Evolutionary conservation across 768 basidiomycete species (phyloP).

Genomic region (Suillus occidentalis): DNA sequence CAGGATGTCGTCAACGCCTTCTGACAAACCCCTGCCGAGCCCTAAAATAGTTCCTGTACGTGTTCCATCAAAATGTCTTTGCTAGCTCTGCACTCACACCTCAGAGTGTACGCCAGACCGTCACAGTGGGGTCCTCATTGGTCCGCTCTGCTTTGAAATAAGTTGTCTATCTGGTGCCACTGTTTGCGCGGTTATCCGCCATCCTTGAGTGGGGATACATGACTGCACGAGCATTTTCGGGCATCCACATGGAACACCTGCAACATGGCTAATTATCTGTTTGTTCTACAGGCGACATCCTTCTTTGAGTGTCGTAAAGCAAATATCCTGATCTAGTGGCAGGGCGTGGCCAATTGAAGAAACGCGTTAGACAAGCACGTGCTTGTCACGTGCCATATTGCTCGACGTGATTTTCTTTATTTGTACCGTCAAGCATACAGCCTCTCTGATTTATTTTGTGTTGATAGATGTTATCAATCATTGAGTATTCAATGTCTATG

Average conservation of each 20-base stretch:
- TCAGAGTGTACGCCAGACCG: conserved; percentile 85
- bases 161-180: conserved; percentile 19
- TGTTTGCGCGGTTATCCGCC: neutral
- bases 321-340: neutral
- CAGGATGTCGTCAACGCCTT: too few relatives aligned
- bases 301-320: neutral
- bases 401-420: neutral
- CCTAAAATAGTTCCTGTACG: too few relatives aligned
- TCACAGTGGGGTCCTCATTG: conserved; percentile 86
- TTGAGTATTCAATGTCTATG: neutral
- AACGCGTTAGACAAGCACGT: neutral
- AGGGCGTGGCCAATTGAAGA: neutral
- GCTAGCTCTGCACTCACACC: too few relatives aligned
- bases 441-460: conserved; percentile 33
- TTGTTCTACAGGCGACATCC: neutral
- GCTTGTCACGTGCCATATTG: neutral
- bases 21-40: too few relatives aligned
- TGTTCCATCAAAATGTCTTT: too few relatives aligned
- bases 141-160: conserved; percentile 82
- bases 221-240: neutral
- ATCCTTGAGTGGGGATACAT: neutral
- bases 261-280: neutral
- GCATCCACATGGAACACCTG: neutral
- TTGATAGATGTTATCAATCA: conserved; percentile 1
- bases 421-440: neutral